A percentile compares a stretch with the other conserved stretches of the same genome.
These are phyloP conservation scores for Pisolithus sp. DNA, from an alignment of 768 basidiomycete species.

Conservation along the genomic window DNA sequence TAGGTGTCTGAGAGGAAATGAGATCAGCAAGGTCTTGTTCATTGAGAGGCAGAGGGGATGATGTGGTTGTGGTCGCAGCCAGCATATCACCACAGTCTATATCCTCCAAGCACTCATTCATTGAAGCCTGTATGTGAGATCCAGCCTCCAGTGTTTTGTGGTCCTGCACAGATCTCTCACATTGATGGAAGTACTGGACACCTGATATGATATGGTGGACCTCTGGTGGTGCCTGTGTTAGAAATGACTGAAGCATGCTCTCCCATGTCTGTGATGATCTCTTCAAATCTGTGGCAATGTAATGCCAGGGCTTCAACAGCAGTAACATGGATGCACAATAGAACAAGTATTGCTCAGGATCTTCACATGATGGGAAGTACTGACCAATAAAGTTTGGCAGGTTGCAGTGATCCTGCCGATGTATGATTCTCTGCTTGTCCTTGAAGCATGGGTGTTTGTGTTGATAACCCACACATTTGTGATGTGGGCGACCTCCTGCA, in stretches of 20 bases:
- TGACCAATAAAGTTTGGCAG: conserved; percentile 30
- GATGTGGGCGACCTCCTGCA: conserved; percentile 12
- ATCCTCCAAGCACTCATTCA: too few relatives aligned
- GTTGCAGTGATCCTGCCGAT: conserved; percentile 24
- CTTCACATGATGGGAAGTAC: conserved; percentile 28
- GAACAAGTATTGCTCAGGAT: conserved; percentile 15
- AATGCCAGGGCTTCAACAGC: conserved; percentile 32
- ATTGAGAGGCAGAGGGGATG: too few relatives aligned
- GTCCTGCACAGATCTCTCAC: background rate
- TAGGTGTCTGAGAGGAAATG: too few relatives aligned
- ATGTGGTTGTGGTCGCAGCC: too few relatives aligned
- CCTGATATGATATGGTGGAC: conserved; percentile 17
- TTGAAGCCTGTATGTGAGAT: too few relatives aligned
- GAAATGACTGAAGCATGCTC: conserved; percentile 8
- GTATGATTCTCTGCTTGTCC: conserved; percentile 13
- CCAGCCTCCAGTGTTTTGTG: too few relatives aligned
- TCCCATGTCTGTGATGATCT: conserved; percentile 12
- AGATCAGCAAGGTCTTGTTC: too few relatives aligned
- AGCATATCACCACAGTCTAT: too few relatives aligned
- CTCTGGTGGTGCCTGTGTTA: too few relatives aligned
- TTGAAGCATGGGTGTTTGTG: conserved; percentile 5
- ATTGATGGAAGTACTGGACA: conserved; percentile 31
- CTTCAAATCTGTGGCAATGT: conserved; percentile 21
- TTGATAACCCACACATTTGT: conserved; percentile 15
- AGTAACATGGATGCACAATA: conserved; percentile 33